Base-by-base conservation (phyloP, 1,139 yeast genomes). In the Zygotorulaspora mrakii region DNA sequence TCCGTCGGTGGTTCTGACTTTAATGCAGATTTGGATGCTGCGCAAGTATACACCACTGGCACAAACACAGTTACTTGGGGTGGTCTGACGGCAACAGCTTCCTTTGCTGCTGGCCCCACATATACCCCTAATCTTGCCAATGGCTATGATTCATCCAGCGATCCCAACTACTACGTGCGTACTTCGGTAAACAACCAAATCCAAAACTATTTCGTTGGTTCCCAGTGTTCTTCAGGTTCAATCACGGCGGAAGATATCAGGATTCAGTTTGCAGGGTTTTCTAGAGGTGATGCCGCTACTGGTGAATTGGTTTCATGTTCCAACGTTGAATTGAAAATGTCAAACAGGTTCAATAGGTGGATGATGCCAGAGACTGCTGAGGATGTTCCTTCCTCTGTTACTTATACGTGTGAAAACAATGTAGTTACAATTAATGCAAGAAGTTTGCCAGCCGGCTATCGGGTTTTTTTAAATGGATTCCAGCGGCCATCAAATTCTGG, bases 171-270 rank as follows among this genome's bases (percentile, higher is more conserved):
- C 4, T 47, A 42, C 31, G 47, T 49, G 5, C 50, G 48, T 29
- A 51, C 57, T 4, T 55, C 57, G 13, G 47, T 51, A 3, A 40
- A 49, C 27, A 49, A 50, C 20, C 38, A 48, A 9, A 26, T 45
- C 16, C 52, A 57, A 35, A 39, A 45, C 20, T 53, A 55, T 39
- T 46, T 46, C 20, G 25, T 55, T n/a, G 49, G 58, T 24, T 53
- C 57, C 17, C 42, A 33, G 3, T 56, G 61, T 44, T 41, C 42
- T 9, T 13, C 25, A 10, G 40, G 45, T 10, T 21, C 17, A 24
- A 30, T 39, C 24, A 23, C 37, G 2, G 37, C 37, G 14, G 61
- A 57, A 30, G 5, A 20, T 6, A 39, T 48, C 17, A 17, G 40
- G 7, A 17, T 52, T 16, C 17, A 17, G 5, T 53, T 37, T 22